Conservation (phyloP, 1,284 basidiomycete genomes). For the Quambalaria eucalypti region DNA sequence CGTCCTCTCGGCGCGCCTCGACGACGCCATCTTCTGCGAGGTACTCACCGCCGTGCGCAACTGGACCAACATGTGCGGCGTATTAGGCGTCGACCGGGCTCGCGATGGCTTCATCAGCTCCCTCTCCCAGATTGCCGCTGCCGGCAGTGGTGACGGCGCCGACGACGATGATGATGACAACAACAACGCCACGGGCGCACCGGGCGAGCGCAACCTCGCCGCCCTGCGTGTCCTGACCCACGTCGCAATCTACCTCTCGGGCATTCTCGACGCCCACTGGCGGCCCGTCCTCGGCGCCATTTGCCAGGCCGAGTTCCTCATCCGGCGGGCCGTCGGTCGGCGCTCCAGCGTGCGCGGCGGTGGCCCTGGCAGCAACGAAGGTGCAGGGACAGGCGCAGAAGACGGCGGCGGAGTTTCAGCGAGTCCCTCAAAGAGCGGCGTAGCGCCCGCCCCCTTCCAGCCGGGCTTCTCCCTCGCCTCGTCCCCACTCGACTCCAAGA, state of each 20-base stretch:
- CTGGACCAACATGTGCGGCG: constrained; percentile 80
- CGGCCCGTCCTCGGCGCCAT: constrained; percentile 68
- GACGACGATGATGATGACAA: constrained; percentile 2
- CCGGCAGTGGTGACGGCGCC: not conserved
- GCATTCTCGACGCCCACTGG: constrained; percentile 78
- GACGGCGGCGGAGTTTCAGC: no score
- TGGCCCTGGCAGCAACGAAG: not conserved
- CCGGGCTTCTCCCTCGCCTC: constrained; percentile 8
- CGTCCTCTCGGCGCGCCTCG: constrained; percentile 75
- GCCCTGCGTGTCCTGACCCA: constrained; percentile 75
- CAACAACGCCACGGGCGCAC: not conserved
- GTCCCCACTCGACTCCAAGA: constrained; percentile 1
- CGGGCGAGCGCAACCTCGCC: constrained; percentile 65
- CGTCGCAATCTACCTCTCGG: constrained; percentile 71
- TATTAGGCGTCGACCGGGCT: constrained; percentile 70
- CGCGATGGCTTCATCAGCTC: constrained; percentile 86
- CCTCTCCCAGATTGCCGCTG: constrained; percentile 73
- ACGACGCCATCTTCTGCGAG: constrained; percentile 76
- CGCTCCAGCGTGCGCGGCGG: not conserved
- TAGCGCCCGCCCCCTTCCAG: constrained; percentile 1
- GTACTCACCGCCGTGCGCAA: constrained; percentile 71
- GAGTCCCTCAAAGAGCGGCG: constrained; percentile 2
- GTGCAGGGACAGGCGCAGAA: no score
- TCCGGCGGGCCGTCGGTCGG: not conserved
- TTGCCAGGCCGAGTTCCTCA: constrained; percentile 20